Evolutionary conservation across 2,329 filamentous ascomycete species (phyloP).

Genomic region (Cryphonectria parasitica): DNA sequence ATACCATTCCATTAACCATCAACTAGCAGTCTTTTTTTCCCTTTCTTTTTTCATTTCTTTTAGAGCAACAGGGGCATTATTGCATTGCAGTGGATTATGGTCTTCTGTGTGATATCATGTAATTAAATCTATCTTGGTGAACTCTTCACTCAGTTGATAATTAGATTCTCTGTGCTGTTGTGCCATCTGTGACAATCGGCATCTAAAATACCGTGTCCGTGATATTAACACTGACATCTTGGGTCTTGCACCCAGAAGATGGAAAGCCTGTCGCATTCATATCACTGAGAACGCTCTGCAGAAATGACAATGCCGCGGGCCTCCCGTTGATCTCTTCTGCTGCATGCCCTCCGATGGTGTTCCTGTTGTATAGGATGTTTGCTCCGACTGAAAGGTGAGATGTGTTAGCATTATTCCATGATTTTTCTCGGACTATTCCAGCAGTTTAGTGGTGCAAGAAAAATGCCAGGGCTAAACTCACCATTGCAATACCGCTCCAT

Average conservation of each 20-base stretch:
- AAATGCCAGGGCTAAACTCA: constrained; percentile 8
- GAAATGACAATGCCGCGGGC: constrained; percentile 20
- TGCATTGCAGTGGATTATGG: too few species aligned
- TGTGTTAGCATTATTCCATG: background rate
- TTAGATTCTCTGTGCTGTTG: background rate
- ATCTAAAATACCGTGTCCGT: constrained; percentile 1
- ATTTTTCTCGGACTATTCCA: background rate
- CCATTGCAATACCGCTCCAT: constrained; percentile 45
- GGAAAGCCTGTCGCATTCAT: constrained; percentile 21
- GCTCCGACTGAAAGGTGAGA: constrained; percentile 37
- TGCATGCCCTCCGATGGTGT: constrained; percentile 47
- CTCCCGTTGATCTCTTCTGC: constrained; percentile 32
- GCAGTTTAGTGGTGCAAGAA: background rate
- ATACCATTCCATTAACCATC: background rate
- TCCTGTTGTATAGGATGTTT: constrained; percentile 49
- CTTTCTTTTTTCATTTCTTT: too few species aligned
- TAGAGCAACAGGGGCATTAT: background rate
- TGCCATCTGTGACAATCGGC: background rate
- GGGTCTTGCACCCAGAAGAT: constrained; percentile 14
- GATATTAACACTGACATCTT: constrained; percentile 20
- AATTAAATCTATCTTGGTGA: background rate
- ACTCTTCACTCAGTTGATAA: background rate
- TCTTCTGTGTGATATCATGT: background rate
- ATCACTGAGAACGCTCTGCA: constrained; percentile 17
- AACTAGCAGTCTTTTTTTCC: too few species aligned